Percentiles rank a stretch among this genome's conserved stretches.
phyloP scores from a whole-genome alignment of 2,329 filamentous ascomycete genomes.

The Dactylellina leptospora region DNA sequence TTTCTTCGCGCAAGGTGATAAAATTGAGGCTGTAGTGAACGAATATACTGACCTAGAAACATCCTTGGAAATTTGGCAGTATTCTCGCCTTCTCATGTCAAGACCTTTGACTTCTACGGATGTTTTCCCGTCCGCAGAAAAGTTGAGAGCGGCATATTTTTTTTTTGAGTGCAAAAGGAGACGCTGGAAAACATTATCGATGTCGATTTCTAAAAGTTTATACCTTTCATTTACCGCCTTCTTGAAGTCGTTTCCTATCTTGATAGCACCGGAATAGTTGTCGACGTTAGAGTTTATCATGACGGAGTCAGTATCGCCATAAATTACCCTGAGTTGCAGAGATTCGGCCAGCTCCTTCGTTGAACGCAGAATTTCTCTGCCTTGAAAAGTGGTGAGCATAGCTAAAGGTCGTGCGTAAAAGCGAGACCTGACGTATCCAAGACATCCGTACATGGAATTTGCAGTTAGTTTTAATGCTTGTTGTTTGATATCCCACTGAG shows the following conservation, averaged over 20 bases:
- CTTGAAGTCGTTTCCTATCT: slow-evolving; percentile 94
- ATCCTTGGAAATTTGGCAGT: slow-evolving; percentile 93
- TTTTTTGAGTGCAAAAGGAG: slow-evolving; percentile 97
- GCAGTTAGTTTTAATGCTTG: slow-evolving; percentile 95
- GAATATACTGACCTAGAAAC: slow-evolving; percentile 71
- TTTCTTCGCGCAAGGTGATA: background rate
- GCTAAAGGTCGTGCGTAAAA: slow-evolving; percentile 96
- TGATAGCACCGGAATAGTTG: slow-evolving; percentile 87
- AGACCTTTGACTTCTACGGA: slow-evolving; percentile 98
- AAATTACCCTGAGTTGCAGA: slow-evolving; percentile 91
- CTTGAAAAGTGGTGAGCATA: slow-evolving; percentile 95
- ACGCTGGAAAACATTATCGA: slow-evolving; percentile 94
- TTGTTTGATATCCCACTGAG: slow-evolving; percentile 98
- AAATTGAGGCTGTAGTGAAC: background rate
- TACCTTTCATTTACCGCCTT: slow-evolving; percentile 93
- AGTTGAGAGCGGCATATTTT: slow-evolving; percentile 97
- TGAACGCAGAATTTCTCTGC: slow-evolving; percentile 93
- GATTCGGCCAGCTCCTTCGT: slow-evolving; percentile 96
- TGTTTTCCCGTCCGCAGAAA: slow-evolving; percentile 91
- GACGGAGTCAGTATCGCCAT: slow-evolving; percentile 98
- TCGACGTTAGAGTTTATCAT: slow-evolving; percentile 99
- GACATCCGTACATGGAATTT: slow-evolving; percentile 99
- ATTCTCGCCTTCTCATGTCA: slow-evolving; percentile 97
- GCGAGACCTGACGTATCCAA: slow-evolving; percentile 94
- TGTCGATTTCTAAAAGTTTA: slow-evolving; percentile 92